Evolutionary conservation across 139 green algal genomes (phyloP).

Genomic region (Ostreobium quekettii): DNA sequence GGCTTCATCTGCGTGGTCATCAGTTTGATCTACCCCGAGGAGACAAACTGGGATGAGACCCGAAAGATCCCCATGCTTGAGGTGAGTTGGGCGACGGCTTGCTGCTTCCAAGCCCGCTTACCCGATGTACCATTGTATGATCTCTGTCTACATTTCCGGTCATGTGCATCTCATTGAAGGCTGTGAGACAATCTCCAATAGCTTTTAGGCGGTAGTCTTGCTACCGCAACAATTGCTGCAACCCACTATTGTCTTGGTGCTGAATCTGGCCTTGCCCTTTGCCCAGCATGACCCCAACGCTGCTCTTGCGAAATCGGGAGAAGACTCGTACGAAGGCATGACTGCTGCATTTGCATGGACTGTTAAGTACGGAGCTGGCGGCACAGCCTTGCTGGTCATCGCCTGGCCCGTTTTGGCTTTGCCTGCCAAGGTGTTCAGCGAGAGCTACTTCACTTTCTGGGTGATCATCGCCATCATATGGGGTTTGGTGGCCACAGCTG

Average conservation of each 20-base stretch:
- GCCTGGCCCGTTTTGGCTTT: slow-evolving; percentile 56
- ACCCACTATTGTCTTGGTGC: no score
- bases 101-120: no score
- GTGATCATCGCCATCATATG: slow-evolving; percentile 57
- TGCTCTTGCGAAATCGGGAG: slow-evolving; percentile 1
- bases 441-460: slow-evolving; percentile 54
- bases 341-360: slow-evolving; percentile 25
- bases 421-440: slow-evolving; percentile 50
- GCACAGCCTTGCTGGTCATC: slow-evolving; percentile 56
- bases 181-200: no score
- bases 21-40: slow-evolving; percentile 40
- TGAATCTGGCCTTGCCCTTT: no score
- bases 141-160: no score
- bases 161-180: no score
- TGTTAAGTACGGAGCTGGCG: slow-evolving; percentile 33
- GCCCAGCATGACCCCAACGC: slow-evolving; percentile 34
- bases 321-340: slow-evolving; percentile 31
- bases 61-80: slow-evolving; percentile 45
- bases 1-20: slow-evolving; percentile 54
- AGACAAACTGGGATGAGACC: slow-evolving; percentile 48
- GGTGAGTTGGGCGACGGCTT: no score
- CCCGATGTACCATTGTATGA: no score
- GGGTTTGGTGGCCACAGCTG: slow-evolving; percentile 44
- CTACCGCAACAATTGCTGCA: no score
- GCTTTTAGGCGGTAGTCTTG: no score